A percentile compares a stretch with the other conserved stretches of the same genome.
Evolutionary conservation across 1,284 basidiomycete species (phyloP).

Genomic region (Malassezia obtusa): DNA sequence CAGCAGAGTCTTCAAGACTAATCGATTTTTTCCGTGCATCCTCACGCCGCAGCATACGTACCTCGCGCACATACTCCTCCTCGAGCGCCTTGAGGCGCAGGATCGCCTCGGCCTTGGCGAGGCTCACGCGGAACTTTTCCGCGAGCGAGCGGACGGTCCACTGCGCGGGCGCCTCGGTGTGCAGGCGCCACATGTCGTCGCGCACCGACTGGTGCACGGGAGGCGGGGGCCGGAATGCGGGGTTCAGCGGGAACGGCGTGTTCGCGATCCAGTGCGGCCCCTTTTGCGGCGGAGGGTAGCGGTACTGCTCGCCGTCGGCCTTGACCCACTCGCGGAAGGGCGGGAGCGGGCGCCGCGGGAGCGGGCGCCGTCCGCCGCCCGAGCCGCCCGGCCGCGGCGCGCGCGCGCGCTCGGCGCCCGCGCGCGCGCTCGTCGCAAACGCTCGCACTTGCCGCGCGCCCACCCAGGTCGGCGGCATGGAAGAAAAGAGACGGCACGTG

Average conservation of each 20-base stretch:
- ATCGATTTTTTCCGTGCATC: conserved; percentile 41
- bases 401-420: neutral
- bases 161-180: conserved; percentile 27
- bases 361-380: neutral
- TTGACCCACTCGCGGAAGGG: conserved; percentile 36
- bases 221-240: conserved; percentile 39
- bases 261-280: conserved; percentile 43
- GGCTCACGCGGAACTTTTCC: conserved; percentile 29
- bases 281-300: conserved; percentile 29
- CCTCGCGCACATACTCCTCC: conserved; percentile 28
- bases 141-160: conserved; percentile 40
- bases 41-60: conserved; percentile 22
- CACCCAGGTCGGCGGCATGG: neutral
- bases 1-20: conserved; percentile 44
- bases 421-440: neutral
- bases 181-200: conserved; percentile 38
- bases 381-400: neutral
- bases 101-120: conserved; percentile 35
- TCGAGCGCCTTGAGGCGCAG: conserved; percentile 43
- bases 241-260: conserved; percentile 45
- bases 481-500: neutral
- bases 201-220: conserved; percentile 32
- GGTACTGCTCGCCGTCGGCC: conserved; percentile 28
- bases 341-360: conserved; percentile 19
- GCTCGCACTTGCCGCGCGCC: neutral